Percentiles rank a stretch among this genome's conserved stretches.
Conservation (phyloP, 2,329 filamentous ascomycete genomes). For the Cadophora gregata region DNA sequence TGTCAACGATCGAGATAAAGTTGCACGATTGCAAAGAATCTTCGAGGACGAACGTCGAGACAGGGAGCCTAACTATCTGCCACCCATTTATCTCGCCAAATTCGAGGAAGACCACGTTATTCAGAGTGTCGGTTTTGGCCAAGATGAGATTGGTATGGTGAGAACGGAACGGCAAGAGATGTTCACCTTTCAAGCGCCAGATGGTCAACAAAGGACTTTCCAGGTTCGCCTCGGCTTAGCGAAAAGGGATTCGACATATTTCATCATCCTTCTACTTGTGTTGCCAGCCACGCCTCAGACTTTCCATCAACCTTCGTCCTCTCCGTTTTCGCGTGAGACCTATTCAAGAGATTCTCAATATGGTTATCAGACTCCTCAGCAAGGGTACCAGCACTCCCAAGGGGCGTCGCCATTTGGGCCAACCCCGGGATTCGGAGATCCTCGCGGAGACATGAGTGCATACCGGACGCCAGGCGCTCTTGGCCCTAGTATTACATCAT, state of each 20-base stretch:
- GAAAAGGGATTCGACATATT: slow-evolving; percentile 67
- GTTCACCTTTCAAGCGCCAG: slow-evolving; percentile 58
- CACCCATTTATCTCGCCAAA: slow-evolving; percentile 62
- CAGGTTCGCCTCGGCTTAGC: slow-evolving; percentile 61
- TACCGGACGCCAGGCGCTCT: slow-evolving; percentile 38
- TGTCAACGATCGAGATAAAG: slow-evolving; percentile 57
- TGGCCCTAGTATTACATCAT: slow-evolving; percentile 39
- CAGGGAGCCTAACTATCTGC: slow-evolving; percentile 64
- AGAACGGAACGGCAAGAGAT: slow-evolving; percentile 60
- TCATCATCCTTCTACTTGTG: slow-evolving; percentile 55
- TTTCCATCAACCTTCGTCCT: slow-evolving; percentile 37
- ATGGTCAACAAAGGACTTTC: slow-evolving; percentile 58
- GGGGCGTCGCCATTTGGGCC: slow-evolving; percentile 35
- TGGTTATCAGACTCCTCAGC: slow-evolving; percentile 39
- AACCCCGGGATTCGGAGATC: slow-evolving; percentile 35
- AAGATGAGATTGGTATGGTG: slow-evolving; percentile 59
- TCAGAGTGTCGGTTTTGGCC: slow-evolving; percentile 58
- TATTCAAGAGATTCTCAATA: slow-evolving; percentile 42
- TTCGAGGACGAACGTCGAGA: slow-evolving; percentile 62
- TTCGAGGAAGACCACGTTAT: slow-evolving; percentile 61
- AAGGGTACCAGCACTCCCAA: slow-evolving; percentile 36
- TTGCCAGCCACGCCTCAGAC: slow-evolving; percentile 37
- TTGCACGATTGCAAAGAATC: slow-evolving; percentile 55
- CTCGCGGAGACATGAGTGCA: slow-evolving; percentile 37
- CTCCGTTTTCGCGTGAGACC: slow-evolving; percentile 40